These are phyloP conservation scores for Solanum habrochaites DNA, from an alignment of 257 asterid genomes.

Conservation along the genomic window DNA sequence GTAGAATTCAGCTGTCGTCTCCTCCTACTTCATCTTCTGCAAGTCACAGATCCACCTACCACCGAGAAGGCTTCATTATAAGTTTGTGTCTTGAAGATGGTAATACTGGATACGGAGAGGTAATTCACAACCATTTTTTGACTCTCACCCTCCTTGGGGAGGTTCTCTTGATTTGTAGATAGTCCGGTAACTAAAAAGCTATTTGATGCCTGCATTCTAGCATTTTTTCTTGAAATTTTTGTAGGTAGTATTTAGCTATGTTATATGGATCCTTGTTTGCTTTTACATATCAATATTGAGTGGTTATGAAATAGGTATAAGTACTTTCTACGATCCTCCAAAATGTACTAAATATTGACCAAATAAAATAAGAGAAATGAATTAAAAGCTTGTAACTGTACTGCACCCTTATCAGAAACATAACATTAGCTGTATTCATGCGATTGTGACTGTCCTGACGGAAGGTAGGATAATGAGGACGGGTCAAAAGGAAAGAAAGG, in stretches of 20 bases:
- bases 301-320: not conserved
- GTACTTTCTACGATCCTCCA: not conserved
- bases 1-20: constrained; percentile 73
- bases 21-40: constrained; percentile 80
- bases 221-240: not conserved
- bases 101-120: constrained; percentile 86
- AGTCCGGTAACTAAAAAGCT: not conserved
- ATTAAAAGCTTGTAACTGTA: not conserved
- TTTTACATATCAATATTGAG: not conserved
- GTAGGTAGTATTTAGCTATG: not conserved
- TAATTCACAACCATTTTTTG: constrained; percentile 9
- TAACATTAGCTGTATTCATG: not conserved
- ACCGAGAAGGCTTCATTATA: constrained; percentile 81
- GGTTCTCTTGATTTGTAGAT: not conserved
- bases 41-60: constrained; percentile 21
- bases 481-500: not conserved
- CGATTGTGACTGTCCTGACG: not conserved
- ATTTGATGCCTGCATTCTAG: not conserved
- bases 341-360: not conserved
- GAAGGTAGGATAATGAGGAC: not conserved
- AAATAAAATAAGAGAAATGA: not conserved
- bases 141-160: not conserved
- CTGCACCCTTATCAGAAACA: not conserved
- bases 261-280: not conserved
- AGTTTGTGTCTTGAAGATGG: constrained; percentile 73